Percentiles rank a stretch among this genome's conserved stretches.
Evolutionary conservation across 352 stramenopile genomes (phyloP).

Genomic region (Phytopythium boreale): DNA sequence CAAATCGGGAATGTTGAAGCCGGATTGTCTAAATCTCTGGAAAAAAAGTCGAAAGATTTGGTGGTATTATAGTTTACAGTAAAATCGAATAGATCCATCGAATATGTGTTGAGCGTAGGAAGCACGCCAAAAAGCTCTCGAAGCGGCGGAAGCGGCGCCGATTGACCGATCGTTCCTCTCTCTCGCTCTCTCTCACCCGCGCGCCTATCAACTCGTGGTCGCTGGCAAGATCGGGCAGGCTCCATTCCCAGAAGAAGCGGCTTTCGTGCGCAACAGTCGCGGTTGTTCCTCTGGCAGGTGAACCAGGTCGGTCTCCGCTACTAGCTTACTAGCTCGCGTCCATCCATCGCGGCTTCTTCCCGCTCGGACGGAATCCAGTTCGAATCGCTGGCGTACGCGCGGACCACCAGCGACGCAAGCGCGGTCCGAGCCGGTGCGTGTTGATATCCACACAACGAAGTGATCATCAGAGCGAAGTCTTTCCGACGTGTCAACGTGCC

Average conservation of each 20-base stretch:
- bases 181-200: background rate
- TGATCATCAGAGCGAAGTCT: background rate
- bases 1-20: background rate
- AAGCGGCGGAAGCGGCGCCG: background rate
- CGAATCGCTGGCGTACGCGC: background rate
- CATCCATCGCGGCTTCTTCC: background rate
- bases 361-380: background rate
- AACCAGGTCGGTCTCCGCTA: background rate
- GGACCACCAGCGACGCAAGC: background rate
- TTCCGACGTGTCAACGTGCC: background rate
- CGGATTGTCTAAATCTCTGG: background rate
- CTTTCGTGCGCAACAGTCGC: conserved; percentile 6
- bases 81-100: conserved; percentile 1
- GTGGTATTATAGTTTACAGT: background rate
- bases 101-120: background rate
- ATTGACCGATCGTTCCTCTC: background rate
- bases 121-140: background rate
- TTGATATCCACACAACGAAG: background rate
- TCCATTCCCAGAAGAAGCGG: conserved; percentile 6
- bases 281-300: background rate
- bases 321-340: background rate
- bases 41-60: conserved; percentile 2
- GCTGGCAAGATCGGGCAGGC: background rate
- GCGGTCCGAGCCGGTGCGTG: background rate
- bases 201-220: background rate